Evolutionary conservation across 257 asterid genomes (phyloP).

Genomic region (Knoxia roxburghii): DNA sequence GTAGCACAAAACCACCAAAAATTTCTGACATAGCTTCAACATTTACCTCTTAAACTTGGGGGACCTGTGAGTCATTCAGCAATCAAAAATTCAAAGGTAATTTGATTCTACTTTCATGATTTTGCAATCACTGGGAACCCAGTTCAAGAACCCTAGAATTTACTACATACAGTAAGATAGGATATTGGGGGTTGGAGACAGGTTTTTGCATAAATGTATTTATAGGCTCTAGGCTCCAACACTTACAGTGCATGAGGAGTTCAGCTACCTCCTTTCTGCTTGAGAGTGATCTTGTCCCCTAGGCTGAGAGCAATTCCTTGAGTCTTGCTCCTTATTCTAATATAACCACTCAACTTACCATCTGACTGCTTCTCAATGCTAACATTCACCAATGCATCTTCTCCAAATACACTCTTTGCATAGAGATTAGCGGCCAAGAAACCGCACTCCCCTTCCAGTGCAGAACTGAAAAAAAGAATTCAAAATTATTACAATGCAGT

Average conservation of each 20-base stretch:
- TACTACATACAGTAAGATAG: neutral
- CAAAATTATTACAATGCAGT: neutral
- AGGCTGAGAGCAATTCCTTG: slow-evolving; percentile 99
- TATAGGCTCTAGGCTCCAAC: neutral
- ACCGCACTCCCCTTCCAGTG: slow-evolving; percentile 96
- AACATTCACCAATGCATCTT: slow-evolving; percentile 92
- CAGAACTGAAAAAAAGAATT: slow-evolving; percentile 58
- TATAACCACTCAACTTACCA: slow-evolving; percentile 87
- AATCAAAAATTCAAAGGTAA: neutral
- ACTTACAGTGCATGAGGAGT: slow-evolving; percentile 4
- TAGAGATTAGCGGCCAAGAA: slow-evolving; percentile 93
- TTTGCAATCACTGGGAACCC: neutral
- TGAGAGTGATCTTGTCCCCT: slow-evolving; percentile 96
- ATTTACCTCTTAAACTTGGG: neutral
- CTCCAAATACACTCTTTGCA: slow-evolving; percentile 98
- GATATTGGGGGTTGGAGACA: too few species aligned
- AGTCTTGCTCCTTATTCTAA: slow-evolving; percentile 98
- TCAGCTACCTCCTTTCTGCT: slow-evolving; percentile 98
- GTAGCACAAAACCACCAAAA: neutral
- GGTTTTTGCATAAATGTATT: too few species aligned
- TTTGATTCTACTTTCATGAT: neutral
- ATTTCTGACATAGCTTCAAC: neutral
- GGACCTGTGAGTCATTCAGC: slow-evolving; percentile 3
- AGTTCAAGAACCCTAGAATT: neutral
- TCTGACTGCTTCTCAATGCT: slow-evolving; percentile 92